These are phyloP conservation scores for Theobroma grandiflorum DNA, from an alignment of 441 rosid genomes.

Conservation along the genomic window DNA sequence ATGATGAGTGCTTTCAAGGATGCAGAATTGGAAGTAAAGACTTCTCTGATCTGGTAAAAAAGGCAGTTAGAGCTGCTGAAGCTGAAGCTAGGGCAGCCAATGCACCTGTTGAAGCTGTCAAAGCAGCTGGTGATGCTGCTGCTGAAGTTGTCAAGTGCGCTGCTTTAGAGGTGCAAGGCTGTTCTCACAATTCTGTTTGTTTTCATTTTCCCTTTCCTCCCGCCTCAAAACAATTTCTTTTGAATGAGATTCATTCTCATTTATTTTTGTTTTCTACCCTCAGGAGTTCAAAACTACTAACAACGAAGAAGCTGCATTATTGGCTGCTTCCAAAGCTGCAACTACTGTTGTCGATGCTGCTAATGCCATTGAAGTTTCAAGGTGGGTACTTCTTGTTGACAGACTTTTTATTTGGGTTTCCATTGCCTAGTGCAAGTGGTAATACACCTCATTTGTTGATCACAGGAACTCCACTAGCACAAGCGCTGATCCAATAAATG, in stretches of 20 bases:
- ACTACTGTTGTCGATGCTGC: slow-evolving; percentile 95
- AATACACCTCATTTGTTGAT: slow-evolving; percentile 36
- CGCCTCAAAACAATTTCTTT: neutral
- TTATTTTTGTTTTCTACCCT: slow-evolving; percentile 24
- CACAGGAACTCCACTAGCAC: slow-evolving; percentile 58
- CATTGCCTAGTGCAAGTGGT: slow-evolving; percentile 29
- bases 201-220: neutral
- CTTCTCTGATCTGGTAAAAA: slow-evolving; percentile 77
- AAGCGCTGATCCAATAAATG: slow-evolving; percentile 49
- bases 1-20: slow-evolving; percentile 80
- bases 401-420: slow-evolving; percentile 1
- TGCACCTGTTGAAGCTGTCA: slow-evolving; percentile 87
- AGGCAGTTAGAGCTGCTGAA: slow-evolving; percentile 95
- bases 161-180: slow-evolving; percentile 65
- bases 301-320: slow-evolving; percentile 88
- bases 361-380: slow-evolving; percentile 72
- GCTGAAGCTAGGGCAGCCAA: slow-evolving; percentile 93
- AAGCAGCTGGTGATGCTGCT: slow-evolving; percentile 96
- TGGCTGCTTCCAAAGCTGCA: slow-evolving; percentile 95
- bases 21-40: slow-evolving; percentile 86
- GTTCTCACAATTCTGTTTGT: neutral
- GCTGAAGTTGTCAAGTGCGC: slow-evolving; percentile 97
- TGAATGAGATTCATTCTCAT: slow-evolving; percentile 22
- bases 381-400: slow-evolving; percentile 53
- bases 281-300: slow-evolving; percentile 76